phyloP scores from a whole-genome alignment of 495 filamentous ascomycete species.

The Penicillium coprophilum region DNA sequence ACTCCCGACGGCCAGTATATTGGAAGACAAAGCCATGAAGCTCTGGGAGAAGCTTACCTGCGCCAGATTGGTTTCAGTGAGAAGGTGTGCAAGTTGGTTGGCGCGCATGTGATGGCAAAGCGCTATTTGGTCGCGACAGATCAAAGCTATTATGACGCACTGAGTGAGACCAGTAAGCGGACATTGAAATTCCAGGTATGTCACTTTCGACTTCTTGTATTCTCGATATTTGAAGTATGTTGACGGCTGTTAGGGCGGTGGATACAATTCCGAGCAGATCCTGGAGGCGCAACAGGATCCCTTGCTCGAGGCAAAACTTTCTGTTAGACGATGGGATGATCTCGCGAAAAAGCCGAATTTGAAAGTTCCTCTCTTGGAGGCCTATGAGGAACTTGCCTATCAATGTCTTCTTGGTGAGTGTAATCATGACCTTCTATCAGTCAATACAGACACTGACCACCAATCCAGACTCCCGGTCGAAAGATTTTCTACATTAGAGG shows the following conservation, averaged over 20 bases:
- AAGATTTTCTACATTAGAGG: constrained; percentile 22
- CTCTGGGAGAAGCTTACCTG: constrained; percentile 40
- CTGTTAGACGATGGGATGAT: constrained; percentile 42
- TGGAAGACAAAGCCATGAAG: constrained; percentile 40
- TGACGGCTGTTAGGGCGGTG: constrained; percentile 27
- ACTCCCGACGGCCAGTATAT: constrained; percentile 29
- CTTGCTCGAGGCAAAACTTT: constrained; percentile 34
- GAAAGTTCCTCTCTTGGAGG: constrained; percentile 24
- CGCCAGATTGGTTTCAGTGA: constrained; percentile 38
- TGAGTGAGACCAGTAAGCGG: constrained; percentile 41
- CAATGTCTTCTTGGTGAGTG: constrained; percentile 24
- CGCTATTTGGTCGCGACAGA: constrained; percentile 44
- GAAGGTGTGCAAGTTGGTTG: constrained; percentile 38
- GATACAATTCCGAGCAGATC: constrained; percentile 32
- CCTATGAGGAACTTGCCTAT: constrained; percentile 24
- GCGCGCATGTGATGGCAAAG: constrained; percentile 45
- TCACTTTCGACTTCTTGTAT: not conserved
- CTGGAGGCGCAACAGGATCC: constrained; percentile 30
- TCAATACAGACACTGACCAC: not conserved
- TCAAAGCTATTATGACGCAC: constrained; percentile 33
- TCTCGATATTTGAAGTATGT: not conserved
- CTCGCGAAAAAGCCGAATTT: constrained; percentile 33
- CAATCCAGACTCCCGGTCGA: constrained; percentile 18
- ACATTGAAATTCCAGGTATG: constrained; percentile 39
- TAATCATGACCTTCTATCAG: too few species aligned